Conservation (phyloP, 2,329 filamentous ascomycete genomes). For the Diplodia sapinea region DNA sequence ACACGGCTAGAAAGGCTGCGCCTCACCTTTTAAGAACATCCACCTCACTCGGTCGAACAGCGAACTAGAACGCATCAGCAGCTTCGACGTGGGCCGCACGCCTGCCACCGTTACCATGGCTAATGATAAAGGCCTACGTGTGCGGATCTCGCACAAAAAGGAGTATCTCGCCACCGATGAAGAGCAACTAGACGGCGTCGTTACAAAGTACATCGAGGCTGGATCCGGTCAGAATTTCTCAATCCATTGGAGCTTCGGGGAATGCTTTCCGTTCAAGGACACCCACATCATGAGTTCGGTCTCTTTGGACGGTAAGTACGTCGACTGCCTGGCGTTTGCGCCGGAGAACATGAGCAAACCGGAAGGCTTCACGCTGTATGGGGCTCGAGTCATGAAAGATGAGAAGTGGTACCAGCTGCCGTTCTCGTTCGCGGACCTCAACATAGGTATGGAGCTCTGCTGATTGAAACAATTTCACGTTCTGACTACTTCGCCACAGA, state of each 20-base stretch:
- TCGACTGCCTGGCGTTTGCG: background rate
- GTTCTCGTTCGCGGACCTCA: background rate
- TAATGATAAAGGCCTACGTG: background rate
- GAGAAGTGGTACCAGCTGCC: background rate
- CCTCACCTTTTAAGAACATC: conserved; percentile 34
- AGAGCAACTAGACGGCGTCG: background rate
- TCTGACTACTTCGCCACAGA: background rate
- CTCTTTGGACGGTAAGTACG: conserved; percentile 35
- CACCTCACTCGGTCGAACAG: conserved; percentile 32
- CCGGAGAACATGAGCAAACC: background rate
- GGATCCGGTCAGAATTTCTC: conserved; percentile 38
- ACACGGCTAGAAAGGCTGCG: background rate
- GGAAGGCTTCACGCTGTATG: background rate
- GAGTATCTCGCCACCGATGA: conserved; percentile 40
- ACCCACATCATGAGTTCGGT: conserved; percentile 32
- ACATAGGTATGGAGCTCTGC: background rate
- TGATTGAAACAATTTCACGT: background rate
- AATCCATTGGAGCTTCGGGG: conserved; percentile 32
- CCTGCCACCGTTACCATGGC: background rate
- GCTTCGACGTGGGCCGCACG: background rate
- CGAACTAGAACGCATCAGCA: background rate
- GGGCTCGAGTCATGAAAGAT: background rate
- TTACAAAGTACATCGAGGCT: conserved; percentile 44
- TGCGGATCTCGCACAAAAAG: background rate
- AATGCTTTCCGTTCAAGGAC: conserved; percentile 22